phyloP scores from a whole-genome alignment of 257 asterid species.

The Plantago major region DNA sequence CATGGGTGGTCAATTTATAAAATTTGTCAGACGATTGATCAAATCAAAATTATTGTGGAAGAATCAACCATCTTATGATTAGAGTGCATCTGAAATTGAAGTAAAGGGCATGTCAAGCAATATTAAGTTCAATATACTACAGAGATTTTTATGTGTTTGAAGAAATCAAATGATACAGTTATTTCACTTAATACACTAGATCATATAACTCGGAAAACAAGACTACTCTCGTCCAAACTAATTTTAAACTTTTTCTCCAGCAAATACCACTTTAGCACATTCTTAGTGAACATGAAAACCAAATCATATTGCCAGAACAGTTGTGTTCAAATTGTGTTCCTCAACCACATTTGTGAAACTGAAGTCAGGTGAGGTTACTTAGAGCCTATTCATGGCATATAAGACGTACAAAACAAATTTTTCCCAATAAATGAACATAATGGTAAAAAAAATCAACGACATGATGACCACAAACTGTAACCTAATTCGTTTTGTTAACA shows the following conservation, averaged over 20 bases:
- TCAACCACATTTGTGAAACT: background rate
- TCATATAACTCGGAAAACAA: slow-evolving; percentile 2
- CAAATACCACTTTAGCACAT: background rate
- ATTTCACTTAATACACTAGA: slow-evolving; percentile 6
- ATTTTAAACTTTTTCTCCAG: background rate
- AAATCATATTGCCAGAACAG: background rate
- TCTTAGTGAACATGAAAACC: background rate
- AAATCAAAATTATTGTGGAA: too few relatives aligned
- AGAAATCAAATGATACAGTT: background rate
- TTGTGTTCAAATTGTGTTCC: background rate
- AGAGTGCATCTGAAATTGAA: background rate
- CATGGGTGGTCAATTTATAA: background rate
- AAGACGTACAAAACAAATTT: background rate
- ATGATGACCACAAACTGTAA: slow-evolving; percentile 15
- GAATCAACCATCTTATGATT: background rate
- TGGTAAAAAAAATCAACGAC: slow-evolving; percentile 6
- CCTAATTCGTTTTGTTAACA: background rate
- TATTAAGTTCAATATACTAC: background rate
- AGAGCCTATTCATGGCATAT: slow-evolving; percentile 4
- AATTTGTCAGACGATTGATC: background rate
- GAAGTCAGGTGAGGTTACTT: background rate
- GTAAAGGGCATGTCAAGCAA: background rate
- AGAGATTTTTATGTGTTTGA: background rate
- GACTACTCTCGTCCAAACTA: background rate
- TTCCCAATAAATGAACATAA: background rate